These are phyloP conservation scores for Xerocomellus amylosporus DNA, from an alignment of 768 basidiomycete genomes.

Conservation along the genomic window DNA sequence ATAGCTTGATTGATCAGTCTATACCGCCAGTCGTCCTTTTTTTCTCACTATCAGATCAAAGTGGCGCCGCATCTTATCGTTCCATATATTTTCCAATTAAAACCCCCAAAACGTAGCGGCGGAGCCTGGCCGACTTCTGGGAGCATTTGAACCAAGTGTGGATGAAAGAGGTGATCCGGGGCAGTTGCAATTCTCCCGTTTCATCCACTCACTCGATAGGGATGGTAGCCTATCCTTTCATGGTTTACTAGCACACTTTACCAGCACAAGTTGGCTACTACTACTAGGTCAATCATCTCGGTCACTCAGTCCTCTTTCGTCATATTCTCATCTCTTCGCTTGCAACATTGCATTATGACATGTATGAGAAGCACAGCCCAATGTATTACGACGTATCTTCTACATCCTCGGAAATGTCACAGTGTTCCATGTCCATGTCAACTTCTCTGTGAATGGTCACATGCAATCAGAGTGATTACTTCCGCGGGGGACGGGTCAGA, in stretches of 20 bases:
- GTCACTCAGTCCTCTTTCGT: neutral
- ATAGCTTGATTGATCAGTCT: neutral
- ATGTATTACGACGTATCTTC: neutral
- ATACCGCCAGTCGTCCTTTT: neutral
- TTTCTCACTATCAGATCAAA: conserved; percentile 8
- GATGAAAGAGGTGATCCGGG: neutral
- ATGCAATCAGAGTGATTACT: conserved; percentile 1
- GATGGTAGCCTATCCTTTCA: neutral
- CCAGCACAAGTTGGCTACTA: neutral
- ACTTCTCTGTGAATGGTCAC: neutral
- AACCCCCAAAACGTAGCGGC: conserved; percentile 5
- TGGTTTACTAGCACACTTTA: neutral
- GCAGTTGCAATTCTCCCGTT: neutral
- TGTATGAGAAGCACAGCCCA: neutral
- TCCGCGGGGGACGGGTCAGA: conserved; percentile 10
- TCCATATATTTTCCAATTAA: conserved; percentile 6
- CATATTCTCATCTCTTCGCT: neutral
- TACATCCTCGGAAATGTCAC: conserved; percentile 19
- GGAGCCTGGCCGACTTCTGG: neutral
- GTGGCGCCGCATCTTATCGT: conserved; percentile 6
- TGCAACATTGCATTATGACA: neutral
- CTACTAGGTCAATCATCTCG: neutral
- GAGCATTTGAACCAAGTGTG: neutral
- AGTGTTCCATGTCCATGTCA: neutral
- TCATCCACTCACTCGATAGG: neutral